Base-by-base conservation (phyloP, 2,329 filamentous ascomycete genomes). In the Cercospora berteroae region DNA sequence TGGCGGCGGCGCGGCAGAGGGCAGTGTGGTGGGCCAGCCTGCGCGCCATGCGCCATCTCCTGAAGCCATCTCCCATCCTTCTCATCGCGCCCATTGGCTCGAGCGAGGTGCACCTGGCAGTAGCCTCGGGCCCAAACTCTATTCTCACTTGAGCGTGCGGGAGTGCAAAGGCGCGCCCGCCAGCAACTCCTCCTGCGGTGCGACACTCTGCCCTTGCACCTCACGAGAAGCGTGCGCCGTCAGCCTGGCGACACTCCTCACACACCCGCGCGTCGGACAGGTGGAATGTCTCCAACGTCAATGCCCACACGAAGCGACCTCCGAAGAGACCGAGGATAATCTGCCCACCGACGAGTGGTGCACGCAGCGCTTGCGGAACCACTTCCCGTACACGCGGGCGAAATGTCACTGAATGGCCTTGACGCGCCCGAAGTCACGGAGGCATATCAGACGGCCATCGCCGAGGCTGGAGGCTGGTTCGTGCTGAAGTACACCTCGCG, bases 361-460 rank as follows among this genome's bases (percentile, higher is more conserved):
- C 42, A 50, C 39, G 25, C 27, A 36, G 50, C 59, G 62, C 58
- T 58, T 23, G 55, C 60, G 44, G 58, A 60, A n/a, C 42, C 29
- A 48, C 59, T 16, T 63, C 64, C 60, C 62, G 65, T 56, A 39
- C 66, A 66, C 70, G 66, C 69, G 64, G 29, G 60, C 63, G 67
- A 65, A 64, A 98, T 98, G 94, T 97, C 94, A 84, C 86, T 98
- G 81, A 97, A 97, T 88, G 95, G 95, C 72, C 86, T 98, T 81
- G 94, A 97, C 83, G 87, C 88, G 82, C 83, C 86, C 74, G 87
- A 88, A 77, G 87, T 99, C 81, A 87, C 89, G 81, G 92, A 96
- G 82, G 93, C 94, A 76, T 90, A 96, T 81, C 90, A 94, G 77
- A 84, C 87, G 74, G 91, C 92, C 65, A 84, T 89, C 74, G 87